Base-by-base conservation (phyloP, 305 asterid species). In the Coffea humblotiana region DNA sequence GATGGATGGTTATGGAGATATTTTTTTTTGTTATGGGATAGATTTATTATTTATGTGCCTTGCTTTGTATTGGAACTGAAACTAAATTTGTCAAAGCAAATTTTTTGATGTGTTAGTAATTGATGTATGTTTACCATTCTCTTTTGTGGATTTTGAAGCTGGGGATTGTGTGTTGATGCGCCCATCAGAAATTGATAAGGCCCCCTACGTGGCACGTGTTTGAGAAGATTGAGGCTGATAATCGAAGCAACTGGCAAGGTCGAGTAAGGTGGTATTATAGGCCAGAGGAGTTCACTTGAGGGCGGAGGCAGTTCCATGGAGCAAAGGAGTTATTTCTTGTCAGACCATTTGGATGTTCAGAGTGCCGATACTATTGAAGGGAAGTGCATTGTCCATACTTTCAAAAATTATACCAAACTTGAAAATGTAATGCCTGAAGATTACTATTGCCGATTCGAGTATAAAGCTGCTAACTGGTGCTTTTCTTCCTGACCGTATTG, bases 211-310 rank as follows among this genome's bases (percentile, higher is more conserved):
- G 80, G 98, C 90, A 6, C 91, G 84, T 1, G 89, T 90, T 90
- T 71, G 91, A 91, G 85, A 91, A 87, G 86, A 87, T 94, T 37
- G 96, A 90, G 84, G 88, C 89, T n/a, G 94, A 87, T 78, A 83
- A 56, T 15, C 83, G 87, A 10, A 83, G 87, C 80, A 85, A 85
- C 63, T 70, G 84, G 84, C 74, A 87, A 80, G 67, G 91, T 92
- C 79, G 80, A 61, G 92, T 92, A 21, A 87, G 95, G 82, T 94
- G 98, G 98, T 94, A 89, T 72, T 92, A 92, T 78, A 80, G 97
- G 85, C 97, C 97, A 18, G 97, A 92, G 89, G 97, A 94, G 81
- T 80, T 80, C 95, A 25, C 48, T 43, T 19, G 92, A 23, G 97
- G 98, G 66, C 86, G 97, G 69, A 85, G 86, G 68, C 85, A 83